Evolutionary conservation across 495 filamentous ascomycete genomes (phyloP), one percentile per base, ranked within the genome.

Genomic region (Penicillium macrosclerotiorum): DNA sequence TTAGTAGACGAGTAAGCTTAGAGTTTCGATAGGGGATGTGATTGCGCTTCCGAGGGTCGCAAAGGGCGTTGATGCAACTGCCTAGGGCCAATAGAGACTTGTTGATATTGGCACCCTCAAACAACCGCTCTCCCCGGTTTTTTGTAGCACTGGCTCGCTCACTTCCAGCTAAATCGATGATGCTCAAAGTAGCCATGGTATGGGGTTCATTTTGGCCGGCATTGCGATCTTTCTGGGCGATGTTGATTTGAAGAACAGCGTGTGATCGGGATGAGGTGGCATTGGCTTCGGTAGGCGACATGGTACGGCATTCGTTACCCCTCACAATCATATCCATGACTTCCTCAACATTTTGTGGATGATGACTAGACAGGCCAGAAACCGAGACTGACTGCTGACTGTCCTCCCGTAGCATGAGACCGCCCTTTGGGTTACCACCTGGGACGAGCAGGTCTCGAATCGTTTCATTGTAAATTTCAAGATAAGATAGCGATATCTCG

Each of bases 311-410:
- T 51, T 94, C 88, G 62, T 99, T 99, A 23, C 93, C 93, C 60
- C 83, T 80, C 48, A 99, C 82, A 55, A 99, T 97, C 84, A 99
- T 96, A 62, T 97, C 90, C 93, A 99, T 99, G 45, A 99, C 93
- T 58, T 97, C 82, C 58, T 92, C 80, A 26, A 96, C 93, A 54
- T 79, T 85, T 47, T 84, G 85, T 6, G 91, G 91, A 47, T 89
- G 85, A 60, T 96, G 91, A 54, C 89, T 95, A 11, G 90, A 93
- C 32, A 99, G 76, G 1, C 93, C 94, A 11, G 90, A 76, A 2
- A 99, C 94, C 0, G 90, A 90, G 19, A 99, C 95, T 11, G 87
- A 84, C 65, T 96, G 89, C 64, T 97, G 88, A 9, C 83, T 82
- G 67, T 99, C 93, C 70, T 99, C 93, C 24, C 93, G 88, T 13